phyloP scores from a whole-genome alignment of 768 basidiomycete species.

The Steccherinum ochraceum region DNA sequence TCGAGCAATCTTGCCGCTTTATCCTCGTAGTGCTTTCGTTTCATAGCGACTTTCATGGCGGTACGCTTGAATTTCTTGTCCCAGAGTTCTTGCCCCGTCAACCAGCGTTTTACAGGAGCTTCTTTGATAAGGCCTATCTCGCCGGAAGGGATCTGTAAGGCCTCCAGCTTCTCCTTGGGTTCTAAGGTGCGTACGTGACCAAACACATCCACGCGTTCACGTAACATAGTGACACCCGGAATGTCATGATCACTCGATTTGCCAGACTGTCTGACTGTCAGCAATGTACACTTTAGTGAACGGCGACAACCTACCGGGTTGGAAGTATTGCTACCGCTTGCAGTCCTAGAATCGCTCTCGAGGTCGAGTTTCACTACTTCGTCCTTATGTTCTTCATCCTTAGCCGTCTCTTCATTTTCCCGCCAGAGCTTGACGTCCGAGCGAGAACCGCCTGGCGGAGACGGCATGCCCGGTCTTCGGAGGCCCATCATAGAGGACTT shows the following conservation, averaged over 20 bases:
- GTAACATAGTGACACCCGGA: slow-evolving; percentile 43
- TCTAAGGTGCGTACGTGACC: slow-evolving; percentile 64
- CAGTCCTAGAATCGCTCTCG: no score
- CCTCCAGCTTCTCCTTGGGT: slow-evolving; percentile 43
- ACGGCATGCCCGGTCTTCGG: neutral
- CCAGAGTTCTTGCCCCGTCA: slow-evolving; percentile 55
- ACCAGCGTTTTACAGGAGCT: slow-evolving; percentile 61
- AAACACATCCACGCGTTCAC: slow-evolving; percentile 64
- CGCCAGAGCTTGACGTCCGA: slow-evolving; percentile 24
- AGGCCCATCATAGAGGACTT: neutral
- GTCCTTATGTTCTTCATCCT: slow-evolving; percentile 23
- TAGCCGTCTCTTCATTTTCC: slow-evolving; percentile 22
- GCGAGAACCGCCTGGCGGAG: neutral
- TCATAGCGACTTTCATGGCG: slow-evolving; percentile 36
- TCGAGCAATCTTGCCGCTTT: slow-evolving; percentile 38
- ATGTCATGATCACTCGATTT: slow-evolving; percentile 13
- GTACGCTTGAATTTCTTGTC: slow-evolving; percentile 42
- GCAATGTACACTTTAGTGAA: neutral
- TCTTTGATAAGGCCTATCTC: slow-evolving; percentile 74
- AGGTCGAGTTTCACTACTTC: slow-evolving; percentile 14
- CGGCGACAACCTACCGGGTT: neutral
- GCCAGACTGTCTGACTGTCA: no score
- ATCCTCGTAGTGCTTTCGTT: slow-evolving; percentile 38
- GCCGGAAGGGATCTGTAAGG: slow-evolving; percentile 43
- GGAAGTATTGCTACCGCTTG: neutral